Base-by-base conservation (phyloP, 257 asterid species). In the Solanum gracilifrons region DNA sequence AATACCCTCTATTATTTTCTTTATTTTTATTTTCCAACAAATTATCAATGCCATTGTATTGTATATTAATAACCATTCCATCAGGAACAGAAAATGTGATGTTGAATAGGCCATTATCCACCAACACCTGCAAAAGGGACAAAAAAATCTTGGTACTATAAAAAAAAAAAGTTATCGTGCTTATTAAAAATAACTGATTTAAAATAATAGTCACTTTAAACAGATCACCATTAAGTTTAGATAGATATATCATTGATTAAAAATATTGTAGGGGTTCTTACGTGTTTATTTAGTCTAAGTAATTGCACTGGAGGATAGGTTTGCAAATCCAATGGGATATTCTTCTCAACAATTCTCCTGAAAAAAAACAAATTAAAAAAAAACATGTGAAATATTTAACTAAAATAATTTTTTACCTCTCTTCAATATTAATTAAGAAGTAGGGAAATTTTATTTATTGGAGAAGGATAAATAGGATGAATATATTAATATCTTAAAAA, bases 1-100 rank as follows among this genome's bases (percentile, higher is more conserved):
- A 96, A 41, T 96, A 96, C 96, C 99, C 99, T 91, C 98, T 91
- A 84, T 91, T 89, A 9, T 90, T 48, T 75, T 90, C 92, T 72
- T 85, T 13, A 89, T 92, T 51, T 13, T 79, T 87, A 21, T 37
- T 6, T 91, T 95, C 93, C 74, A 96, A 89, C 82, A 95, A 88
- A 89, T 96, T 95, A 29, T 91, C 90, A 41, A 96, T 92, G 33
- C 96, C 95, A 58, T 93, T 95, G 91, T 93, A 94, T 82, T 92
- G 85, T 68, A 96, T 90, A 33, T 87, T 90, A 0, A 88, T 88
- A 87, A 96, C 71, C 95, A 90, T 88, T 29, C 99, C 99, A 10
- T 77, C 93, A 0, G 98, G 98, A 82, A 86, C 90, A 15, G 98
- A 93, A 37, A 96, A 76, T 23, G 93, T 94, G 32, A 95, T 85